These are phyloP conservation scores for Oryza glumipatula DNA, from an alignment of 176 grass and related monocot species.

Conservation along the genomic window DNA sequence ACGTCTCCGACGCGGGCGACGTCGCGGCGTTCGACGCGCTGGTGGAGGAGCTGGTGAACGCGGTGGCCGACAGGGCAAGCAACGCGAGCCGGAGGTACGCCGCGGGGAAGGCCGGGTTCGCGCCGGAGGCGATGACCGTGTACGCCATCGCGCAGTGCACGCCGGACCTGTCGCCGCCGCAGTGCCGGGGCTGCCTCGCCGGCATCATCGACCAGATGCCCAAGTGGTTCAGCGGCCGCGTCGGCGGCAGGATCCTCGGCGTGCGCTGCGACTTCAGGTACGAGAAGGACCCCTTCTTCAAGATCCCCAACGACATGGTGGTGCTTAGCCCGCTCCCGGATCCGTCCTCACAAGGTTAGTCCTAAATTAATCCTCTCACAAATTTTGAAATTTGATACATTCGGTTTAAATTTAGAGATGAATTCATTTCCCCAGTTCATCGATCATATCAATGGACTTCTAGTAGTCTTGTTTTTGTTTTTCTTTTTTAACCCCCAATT, in stretches of 20 bases:
- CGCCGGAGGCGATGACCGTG: constrained; percentile 18
- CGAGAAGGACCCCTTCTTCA: constrained; percentile 53
- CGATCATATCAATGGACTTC: not conserved
- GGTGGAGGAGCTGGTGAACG: constrained; percentile 18
- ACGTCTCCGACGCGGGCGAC: constrained; percentile 12
- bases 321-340: constrained; percentile 22
- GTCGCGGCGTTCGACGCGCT: constrained; percentile 33
- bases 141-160: constrained; percentile 54
- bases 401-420: not conserved
- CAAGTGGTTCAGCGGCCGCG: not conserved
- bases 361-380: not conserved
- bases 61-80: constrained; percentile 30
- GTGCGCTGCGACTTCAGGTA: constrained; percentile 59
- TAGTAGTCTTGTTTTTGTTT: not conserved
- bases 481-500: not conserved
- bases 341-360: constrained; percentile 40
- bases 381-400: not conserved
- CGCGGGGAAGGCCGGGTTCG: constrained; percentile 47
- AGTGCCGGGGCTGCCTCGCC: constrained; percentile 45
- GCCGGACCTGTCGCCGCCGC: constrained; percentile 36
- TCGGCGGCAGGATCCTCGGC: constrained; percentile 53
- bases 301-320: not conserved
- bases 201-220: constrained; percentile 30
- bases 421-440: not conserved
- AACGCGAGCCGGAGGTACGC: constrained; percentile 19